These are phyloP conservation scores for Pichia heedii DNA, from an alignment of 805 yeast species.

Conservation along the genomic window DNA sequence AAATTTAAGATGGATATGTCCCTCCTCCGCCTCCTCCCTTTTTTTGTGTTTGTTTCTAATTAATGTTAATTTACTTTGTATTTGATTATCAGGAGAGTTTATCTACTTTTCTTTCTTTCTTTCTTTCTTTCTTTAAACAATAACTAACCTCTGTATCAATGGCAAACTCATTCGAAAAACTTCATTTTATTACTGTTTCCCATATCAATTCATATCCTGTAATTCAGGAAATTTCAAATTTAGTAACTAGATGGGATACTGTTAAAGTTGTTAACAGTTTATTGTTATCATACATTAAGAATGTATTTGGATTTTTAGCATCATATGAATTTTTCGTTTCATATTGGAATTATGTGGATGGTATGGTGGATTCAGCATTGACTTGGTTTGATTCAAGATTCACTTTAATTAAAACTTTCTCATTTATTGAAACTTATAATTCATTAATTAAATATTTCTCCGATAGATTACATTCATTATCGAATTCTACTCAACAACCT, in stretches of 20 bases:
- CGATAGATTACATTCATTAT: background rate
- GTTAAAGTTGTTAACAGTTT: background rate
- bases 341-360: slow-evolving; percentile 19
- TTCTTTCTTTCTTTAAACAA: too few species aligned
- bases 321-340: slow-evolving; percentile 15
- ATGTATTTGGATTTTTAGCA: slow-evolving; percentile 12
- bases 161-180: background rate
- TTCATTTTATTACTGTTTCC: background rate
- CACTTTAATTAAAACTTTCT: slow-evolving; percentile 22
- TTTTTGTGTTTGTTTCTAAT: too few species aligned
- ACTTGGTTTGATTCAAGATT: slow-evolving; percentile 22
- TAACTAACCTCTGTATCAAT: background rate
- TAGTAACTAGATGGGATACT: background rate
- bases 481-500: background rate
- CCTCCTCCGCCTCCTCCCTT: too few species aligned
- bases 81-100: too few species aligned
- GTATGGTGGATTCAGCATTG: slow-evolving; percentile 16
- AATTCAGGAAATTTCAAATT: background rate
- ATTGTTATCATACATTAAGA: slow-evolving; percentile 1
- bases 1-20: too few species aligned
- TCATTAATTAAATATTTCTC: background rate
- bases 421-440: slow-evolving; percentile 5
- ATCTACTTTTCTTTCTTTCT: too few species aligned
- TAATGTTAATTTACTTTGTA: too few species aligned
- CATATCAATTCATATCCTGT: background rate